phyloP scores from a whole-genome alignment of 768 basidiomycete species.

The Amanita rimosa region DNA sequence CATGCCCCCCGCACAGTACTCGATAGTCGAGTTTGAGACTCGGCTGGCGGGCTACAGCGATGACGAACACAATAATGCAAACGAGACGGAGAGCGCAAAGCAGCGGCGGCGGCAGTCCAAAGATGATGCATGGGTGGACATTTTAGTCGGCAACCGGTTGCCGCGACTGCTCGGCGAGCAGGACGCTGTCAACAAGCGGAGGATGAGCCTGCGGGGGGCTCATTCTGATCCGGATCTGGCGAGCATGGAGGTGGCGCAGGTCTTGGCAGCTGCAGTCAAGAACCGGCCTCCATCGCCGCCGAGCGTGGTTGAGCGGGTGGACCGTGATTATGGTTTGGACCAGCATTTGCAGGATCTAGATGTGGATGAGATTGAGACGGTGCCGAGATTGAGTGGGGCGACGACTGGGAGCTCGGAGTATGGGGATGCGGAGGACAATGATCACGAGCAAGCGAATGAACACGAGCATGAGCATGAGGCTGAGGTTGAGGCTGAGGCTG shows the following conservation, averaged over 20 bases:
- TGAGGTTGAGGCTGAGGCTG: conserved; percentile 14
- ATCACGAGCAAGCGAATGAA: conserved; percentile 15
- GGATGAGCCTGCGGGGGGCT: conserved; percentile 19
- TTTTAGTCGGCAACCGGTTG: conserved; percentile 51
- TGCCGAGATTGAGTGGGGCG: conserved; percentile 23
- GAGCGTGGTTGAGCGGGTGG: conserved; percentile 24
- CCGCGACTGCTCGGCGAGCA: conserved; percentile 40
- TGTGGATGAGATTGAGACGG: conserved; percentile 38
- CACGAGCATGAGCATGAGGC: conserved; percentile 10
- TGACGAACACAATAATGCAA: conserved; percentile 25
- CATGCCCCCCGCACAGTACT: conserved; percentile 63
- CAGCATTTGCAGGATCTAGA: conserved; percentile 32
- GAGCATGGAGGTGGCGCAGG: conserved; percentile 63
- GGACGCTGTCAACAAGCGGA: conserved; percentile 35
- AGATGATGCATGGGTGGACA: conserved; percentile 86
- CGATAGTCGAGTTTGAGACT: conserved; percentile 76
- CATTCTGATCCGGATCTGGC: conserved; percentile 57
- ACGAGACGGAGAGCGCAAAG: conserved; percentile 30
- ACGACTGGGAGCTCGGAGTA: conserved; percentile 5
- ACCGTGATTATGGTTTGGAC: conserved; percentile 22
- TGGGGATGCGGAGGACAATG: conserved; percentile 9
- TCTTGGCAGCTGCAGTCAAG: conserved; percentile 55
- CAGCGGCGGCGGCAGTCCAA: conserved; percentile 36
- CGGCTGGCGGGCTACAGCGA: conserved; percentile 57
- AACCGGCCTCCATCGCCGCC: conserved; percentile 24